phyloP scores from a whole-genome alignment of 768 basidiomycete genomes.

The Mrakia hoshinonis region DNA sequence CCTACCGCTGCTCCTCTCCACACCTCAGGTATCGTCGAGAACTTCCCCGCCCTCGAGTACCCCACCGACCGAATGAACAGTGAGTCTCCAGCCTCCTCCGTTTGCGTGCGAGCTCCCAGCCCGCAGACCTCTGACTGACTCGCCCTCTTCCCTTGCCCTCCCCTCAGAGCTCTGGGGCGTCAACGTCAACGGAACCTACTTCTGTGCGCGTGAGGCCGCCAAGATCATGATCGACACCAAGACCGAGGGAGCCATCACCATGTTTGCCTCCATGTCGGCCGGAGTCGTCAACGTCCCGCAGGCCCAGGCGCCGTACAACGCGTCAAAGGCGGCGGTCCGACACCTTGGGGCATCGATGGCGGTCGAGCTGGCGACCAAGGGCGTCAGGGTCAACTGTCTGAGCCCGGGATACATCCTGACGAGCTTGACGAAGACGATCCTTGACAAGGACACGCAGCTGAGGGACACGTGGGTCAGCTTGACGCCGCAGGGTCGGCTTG shows the following conservation, averaged over 20 bases:
- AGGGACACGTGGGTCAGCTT: slow-evolving; percentile 42
- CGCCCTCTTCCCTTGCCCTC: slow-evolving; percentile 4
- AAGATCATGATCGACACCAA: slow-evolving; percentile 77
- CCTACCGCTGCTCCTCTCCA: not conserved
- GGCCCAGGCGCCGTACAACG: slow-evolving; percentile 91
- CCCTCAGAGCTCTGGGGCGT: slow-evolving; percentile 64
- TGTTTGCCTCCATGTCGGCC: slow-evolving; percentile 87
- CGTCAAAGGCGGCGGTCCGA: slow-evolving; percentile 49
- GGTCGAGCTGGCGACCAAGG: slow-evolving; percentile 90
- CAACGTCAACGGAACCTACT: slow-evolving; percentile 90
- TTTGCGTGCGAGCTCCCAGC: not conserved
- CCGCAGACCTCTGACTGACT: not conserved
- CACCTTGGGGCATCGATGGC: slow-evolving; percentile 28
- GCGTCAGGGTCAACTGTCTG: slow-evolving; percentile 67
- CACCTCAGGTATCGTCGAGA: slow-evolving; percentile 67
- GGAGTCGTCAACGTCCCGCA: slow-evolving; percentile 80
- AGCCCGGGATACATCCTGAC: slow-evolving; percentile 67
- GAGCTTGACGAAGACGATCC: slow-evolving; percentile 71
- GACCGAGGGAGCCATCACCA: slow-evolving; percentile 61
- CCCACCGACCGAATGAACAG: slow-evolving; percentile 34
- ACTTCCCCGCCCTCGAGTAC: slow-evolving; percentile 76
- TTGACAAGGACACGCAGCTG: slow-evolving; percentile 64
- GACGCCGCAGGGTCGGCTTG: slow-evolving; percentile 9
- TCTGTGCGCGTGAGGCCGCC: slow-evolving; percentile 92
- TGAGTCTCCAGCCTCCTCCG: not conserved